Percentiles rank a stretch among this genome's conserved stretches.
Conservation (phyloP, 495 filamentous ascomycete genomes). For the Elasticomyces elasticus region DNA sequence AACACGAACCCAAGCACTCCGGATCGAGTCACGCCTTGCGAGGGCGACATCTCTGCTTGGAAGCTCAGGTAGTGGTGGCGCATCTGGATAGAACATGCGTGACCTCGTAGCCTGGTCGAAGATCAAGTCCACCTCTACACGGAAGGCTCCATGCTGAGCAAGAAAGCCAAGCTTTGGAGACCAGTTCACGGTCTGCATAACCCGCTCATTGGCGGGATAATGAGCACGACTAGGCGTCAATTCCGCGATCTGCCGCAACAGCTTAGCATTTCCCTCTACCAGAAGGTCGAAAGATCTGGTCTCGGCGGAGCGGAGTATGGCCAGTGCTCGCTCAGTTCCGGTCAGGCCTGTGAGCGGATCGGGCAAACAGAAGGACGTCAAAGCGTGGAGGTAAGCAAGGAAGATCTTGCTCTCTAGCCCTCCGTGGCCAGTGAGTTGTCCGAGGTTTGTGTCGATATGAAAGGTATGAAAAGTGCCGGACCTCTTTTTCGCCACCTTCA, state of each 20-base stretch:
- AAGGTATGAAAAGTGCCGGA: slow-evolving; percentile 29
- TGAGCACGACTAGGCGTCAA: slow-evolving; percentile 45
- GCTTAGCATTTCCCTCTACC: slow-evolving; percentile 28
- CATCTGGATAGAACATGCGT: background rate
- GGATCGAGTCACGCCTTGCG: slow-evolving; percentile 35
- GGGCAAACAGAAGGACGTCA: slow-evolving; percentile 48
- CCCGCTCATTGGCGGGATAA: slow-evolving; percentile 44
- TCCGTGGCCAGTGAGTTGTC: slow-evolving; percentile 37
- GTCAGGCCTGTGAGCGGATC: slow-evolving; percentile 49
- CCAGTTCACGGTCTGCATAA: slow-evolving; percentile 45
- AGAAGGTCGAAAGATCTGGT: slow-evolving; percentile 43
- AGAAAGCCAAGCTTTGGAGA: slow-evolving; percentile 34
- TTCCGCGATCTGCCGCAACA: slow-evolving; percentile 38
- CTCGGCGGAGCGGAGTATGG: slow-evolving; percentile 40
- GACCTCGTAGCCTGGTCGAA: slow-evolving; percentile 33
- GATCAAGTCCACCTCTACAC: slow-evolving; percentile 32
- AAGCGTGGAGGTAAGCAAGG: slow-evolving; percentile 44
- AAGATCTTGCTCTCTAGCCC: slow-evolving; percentile 43
- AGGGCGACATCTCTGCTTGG: slow-evolving; percentile 21
- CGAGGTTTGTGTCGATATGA: slow-evolving; percentile 39
- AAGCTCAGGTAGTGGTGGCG: background rate
- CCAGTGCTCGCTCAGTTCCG: slow-evolving; percentile 53
- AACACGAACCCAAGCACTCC: slow-evolving; percentile 40
- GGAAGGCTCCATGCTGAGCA: slow-evolving; percentile 45
- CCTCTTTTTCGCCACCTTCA: background rate